These are phyloP conservation scores for Thermochaetoides dissita DNA, from an alignment of 2,329 filamentous ascomycete genomes.

Conservation along the genomic window DNA sequence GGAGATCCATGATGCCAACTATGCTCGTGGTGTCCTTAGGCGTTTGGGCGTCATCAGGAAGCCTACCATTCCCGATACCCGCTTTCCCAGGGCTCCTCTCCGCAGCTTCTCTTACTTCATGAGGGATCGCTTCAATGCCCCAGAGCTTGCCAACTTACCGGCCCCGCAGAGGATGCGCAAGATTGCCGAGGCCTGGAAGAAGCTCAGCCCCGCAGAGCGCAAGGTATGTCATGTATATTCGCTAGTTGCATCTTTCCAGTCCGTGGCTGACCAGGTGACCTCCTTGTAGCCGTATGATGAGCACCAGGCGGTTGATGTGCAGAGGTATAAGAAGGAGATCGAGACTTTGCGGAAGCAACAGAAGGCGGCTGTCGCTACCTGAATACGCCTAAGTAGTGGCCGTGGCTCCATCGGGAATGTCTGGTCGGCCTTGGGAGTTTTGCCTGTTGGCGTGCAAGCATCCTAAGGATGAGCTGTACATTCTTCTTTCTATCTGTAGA, in stretches of 20 bases:
- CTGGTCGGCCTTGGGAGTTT: too few relatives aligned
- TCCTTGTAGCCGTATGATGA: constrained; percentile 7
- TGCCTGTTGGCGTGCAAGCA: too few relatives aligned
- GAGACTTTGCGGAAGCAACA: background rate
- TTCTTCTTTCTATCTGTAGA: too few relatives aligned
- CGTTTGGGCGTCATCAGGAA: constrained; percentile 11
- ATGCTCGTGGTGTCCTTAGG: constrained; percentile 29
- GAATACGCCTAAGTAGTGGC: too few relatives aligned
- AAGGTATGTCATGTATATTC: constrained; percentile 20
- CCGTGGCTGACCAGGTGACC: too few relatives aligned
- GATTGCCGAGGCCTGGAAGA: constrained; percentile 29
- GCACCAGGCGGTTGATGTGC: background rate
- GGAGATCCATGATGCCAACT: constrained; percentile 32
- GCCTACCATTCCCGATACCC: constrained; percentile 29
- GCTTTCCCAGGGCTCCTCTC: constrained; percentile 28
- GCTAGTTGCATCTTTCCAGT: background rate
- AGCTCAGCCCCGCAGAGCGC: constrained; percentile 27
- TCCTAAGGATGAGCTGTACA: too few relatives aligned
- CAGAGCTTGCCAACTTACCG: constrained; percentile 8
- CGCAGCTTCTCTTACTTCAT: constrained; percentile 25
- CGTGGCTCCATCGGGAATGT: too few relatives aligned
- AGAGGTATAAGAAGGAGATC: constrained; percentile 3
- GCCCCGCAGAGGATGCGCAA: constrained; percentile 13
- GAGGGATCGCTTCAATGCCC: constrained; percentile 24
- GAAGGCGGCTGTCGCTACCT: too few relatives aligned